phyloP scores from a whole-genome alignment of 208 protist species.

The Trypanosoma caninum region DNA sequence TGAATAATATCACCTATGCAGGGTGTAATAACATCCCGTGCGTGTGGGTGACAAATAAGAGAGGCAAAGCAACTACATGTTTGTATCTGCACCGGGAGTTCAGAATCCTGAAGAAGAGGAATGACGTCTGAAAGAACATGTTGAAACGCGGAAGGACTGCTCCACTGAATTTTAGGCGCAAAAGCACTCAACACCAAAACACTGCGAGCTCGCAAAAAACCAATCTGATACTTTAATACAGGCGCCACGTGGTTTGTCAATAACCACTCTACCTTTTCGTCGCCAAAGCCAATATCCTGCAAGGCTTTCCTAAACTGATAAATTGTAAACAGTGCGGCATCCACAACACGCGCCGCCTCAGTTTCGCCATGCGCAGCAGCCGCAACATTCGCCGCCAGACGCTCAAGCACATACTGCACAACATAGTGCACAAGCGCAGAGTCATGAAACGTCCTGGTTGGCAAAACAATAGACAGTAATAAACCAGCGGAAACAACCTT shows the following conservation, averaged over 20 bases:
- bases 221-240: constrained; percentile 52
- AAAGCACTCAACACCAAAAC: constrained; percentile 74
- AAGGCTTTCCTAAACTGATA: constrained; percentile 73
- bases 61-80: constrained; percentile 81
- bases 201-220: constrained; percentile 82
- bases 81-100: constrained; percentile 85
- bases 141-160: constrained; percentile 53
- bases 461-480: constrained; percentile 57
- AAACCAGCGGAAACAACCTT: constrained; percentile 69
- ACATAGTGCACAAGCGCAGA: constrained; percentile 42
- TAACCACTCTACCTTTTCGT: constrained; percentile 82
- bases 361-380: constrained; percentile 36
- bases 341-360: constrained; percentile 62
- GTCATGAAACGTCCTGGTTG: constrained; percentile 68
- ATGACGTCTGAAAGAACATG: constrained; percentile 56
- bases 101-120: constrained; percentile 72
- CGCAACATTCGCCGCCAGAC: constrained; percentile 49
- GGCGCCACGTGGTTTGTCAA: constrained; percentile 75
- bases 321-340: constrained; percentile 68
- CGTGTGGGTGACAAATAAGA: constrained; percentile 69
- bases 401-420: constrained; percentile 74
- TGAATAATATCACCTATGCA: constrained; percentile 87
- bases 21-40: constrained; percentile 71
- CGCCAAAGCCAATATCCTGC: constrained; percentile 40
- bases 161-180: constrained; percentile 65